Evolutionary conservation across 1,284 basidiomycete genomes (phyloP).

Genomic region (Leccinum fallax): DNA sequence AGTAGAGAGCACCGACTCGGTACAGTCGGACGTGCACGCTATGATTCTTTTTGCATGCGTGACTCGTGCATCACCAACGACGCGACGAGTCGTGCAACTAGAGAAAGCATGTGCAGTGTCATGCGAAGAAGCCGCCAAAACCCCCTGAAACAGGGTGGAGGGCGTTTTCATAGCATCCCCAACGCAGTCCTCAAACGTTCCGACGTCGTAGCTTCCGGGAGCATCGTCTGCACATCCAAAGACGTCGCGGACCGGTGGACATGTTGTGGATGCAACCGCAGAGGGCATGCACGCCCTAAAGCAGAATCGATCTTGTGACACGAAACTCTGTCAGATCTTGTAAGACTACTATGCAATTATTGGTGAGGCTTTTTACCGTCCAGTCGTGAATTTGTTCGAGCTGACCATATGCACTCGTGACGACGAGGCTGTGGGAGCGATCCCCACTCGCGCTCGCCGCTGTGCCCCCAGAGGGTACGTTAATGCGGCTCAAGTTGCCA

Average conservation of each 20-base stretch:
- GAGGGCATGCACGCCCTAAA: conserved; percentile 73
- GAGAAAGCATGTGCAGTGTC: conserved; percentile 61
- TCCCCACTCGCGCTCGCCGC: conserved; percentile 63
- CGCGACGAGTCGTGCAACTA: conserved; percentile 47
- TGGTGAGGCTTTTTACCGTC: conserved; percentile 48
- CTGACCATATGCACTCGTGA: conserved; percentile 68
- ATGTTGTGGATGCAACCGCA: conserved; percentile 54
- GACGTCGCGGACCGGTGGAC: conserved; percentile 68
- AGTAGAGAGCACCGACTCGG: conserved; percentile 13
- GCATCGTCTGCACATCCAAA: conserved; percentile 66
- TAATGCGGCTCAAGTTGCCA: conserved; percentile 68
- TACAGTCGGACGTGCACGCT: conserved; percentile 13
- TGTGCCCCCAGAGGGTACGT: conserved; percentile 59
- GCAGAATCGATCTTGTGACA: conserved; percentile 65
- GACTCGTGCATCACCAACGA: conserved; percentile 45
- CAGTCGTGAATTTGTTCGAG: conserved; percentile 64
- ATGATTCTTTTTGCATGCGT: conserved; percentile 33
- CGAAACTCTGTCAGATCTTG: conserved; percentile 48
- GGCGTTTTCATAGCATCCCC: conserved; percentile 55
- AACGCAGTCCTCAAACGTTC: conserved; percentile 61
- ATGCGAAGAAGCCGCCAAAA: conserved; percentile 57
- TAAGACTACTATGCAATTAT: conserved; percentile 19
- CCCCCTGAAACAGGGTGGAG: conserved; percentile 68
- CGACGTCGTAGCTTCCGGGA: conserved; percentile 61
- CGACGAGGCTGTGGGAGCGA: conserved; percentile 70